These are phyloP conservation scores for Boletus reticuloceps DNA, from an alignment of 768 basidiomycete species.

Conservation along the genomic window DNA sequence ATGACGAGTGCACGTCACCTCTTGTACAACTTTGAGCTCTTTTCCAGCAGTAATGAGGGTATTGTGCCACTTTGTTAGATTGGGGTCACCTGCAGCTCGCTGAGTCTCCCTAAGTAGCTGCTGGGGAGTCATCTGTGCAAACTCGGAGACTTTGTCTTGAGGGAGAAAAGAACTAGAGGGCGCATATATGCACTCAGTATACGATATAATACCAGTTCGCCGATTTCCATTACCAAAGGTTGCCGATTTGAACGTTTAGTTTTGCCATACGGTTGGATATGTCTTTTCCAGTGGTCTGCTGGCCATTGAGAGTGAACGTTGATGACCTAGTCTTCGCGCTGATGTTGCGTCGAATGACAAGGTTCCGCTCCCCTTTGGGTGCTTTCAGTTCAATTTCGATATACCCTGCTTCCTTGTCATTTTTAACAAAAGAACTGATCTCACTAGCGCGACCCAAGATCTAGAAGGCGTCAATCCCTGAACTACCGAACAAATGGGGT, in stretches of 20 bases:
- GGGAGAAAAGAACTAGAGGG: conserved; percentile 80
- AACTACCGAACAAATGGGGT: neutral
- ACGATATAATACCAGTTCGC: neutral
- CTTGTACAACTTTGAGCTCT: conserved; percentile 50
- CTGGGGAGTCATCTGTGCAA: conserved; percentile 85
- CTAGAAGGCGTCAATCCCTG: conserved; percentile 39
- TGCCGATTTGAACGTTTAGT: conserved; percentile 90
- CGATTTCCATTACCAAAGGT: conserved; percentile 72
- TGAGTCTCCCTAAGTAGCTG: conserved; percentile 87
- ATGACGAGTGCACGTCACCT: conserved; percentile 39
- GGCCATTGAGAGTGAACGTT: conserved; percentile 71
- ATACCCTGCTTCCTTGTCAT: conserved; percentile 64
- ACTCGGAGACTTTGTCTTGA: conserved; percentile 93
- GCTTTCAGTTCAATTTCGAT: conserved; percentile 91
- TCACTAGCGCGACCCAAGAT: conserved; percentile 82
- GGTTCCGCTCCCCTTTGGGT: conserved; percentile 63
- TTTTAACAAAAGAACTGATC: conserved; percentile 80
- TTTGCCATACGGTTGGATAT: conserved; percentile 52
- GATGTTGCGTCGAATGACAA: conserved; percentile 75
- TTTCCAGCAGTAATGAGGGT: conserved; percentile 67
- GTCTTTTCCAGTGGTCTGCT: conserved; percentile 57
- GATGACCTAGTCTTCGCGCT: conserved; percentile 55
- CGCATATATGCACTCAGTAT: conserved; percentile 3
- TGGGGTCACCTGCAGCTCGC: conserved; percentile 80
- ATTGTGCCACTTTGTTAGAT: conserved; percentile 80